Evolutionary conservation across 208 protist species (phyloP), one percentile per base, ranked within the genome.

Genomic region (Crithidia bombi): DNA sequence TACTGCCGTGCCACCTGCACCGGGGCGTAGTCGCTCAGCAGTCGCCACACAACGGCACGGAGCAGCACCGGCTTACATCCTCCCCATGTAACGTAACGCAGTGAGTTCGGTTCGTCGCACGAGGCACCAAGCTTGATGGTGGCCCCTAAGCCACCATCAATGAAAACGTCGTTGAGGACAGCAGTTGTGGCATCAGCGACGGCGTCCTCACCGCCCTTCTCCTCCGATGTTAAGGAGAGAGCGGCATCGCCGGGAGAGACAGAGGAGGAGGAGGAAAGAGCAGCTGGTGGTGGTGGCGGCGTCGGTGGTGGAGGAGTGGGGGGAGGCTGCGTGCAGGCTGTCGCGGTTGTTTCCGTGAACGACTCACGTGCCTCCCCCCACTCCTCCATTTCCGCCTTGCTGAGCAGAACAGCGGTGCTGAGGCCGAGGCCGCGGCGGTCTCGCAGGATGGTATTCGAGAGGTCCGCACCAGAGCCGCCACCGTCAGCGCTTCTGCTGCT

Each of bases 41-140:
- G 69, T 7, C 87, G 80, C 87, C 89, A 96, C 25, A 82, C 73
- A 41, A 65, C 51, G 11, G 87, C 73, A 1, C 90, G 86, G 28
- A 89, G 65, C n/a, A 67, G 17, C 50, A 65, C 38, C 7, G 77
- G 81, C 6, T 66, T 52, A 74, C 78, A 82, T 9, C 85, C 81
- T 17, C 79, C 76, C 87, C 90, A 92, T 21, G 72, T 50, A 30
- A 82, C 59, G 12, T 51, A 74, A 25, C 89, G 83, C 38, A 94
- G 68, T 41, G 79, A 79, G 12, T 74, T 56, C 17, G 65, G 56
- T 28, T 92, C 86, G 30, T 92, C 84, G 46, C 58, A 68, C 26
- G 77, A 81, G 21, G 21, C 35, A 26, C 82, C 87, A 15, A 93
- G n/a, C 15, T 46, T 64, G 39, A 65, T 67, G 15, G 70, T 56